A percentile compares a stretch with the other conserved stretches of the same genome.
These are phyloP conservation scores for Simplicillium aogashimaense DNA, from an alignment of 2,329 filamentous ascomycete species.

Conservation along the genomic window DNA sequence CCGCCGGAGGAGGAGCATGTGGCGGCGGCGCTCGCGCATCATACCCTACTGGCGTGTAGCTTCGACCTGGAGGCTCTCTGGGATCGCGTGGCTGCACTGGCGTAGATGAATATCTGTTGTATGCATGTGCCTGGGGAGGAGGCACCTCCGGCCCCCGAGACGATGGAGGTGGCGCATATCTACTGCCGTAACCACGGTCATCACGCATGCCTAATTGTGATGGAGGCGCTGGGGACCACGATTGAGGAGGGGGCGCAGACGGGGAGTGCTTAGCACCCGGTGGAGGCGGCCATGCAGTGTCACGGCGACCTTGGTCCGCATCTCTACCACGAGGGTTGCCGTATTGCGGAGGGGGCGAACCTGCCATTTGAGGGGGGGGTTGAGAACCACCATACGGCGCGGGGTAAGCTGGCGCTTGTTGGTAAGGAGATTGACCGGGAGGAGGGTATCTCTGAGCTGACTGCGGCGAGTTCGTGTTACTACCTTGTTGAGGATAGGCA, in stretches of 20 bases:
- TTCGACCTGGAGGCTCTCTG: conserved; percentile 29
- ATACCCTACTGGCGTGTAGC: conserved; percentile 35
- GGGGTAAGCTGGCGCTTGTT: conserved; percentile 30
- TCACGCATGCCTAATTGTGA: conserved; percentile 25
- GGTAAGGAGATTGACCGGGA: conserved; percentile 30
- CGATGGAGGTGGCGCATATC: conserved; percentile 23
- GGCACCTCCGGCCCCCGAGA: conserved; percentile 31
- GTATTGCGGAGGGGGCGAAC: conserved; percentile 48
- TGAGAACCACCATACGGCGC: conserved; percentile 24
- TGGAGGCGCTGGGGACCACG: conserved; percentile 20
- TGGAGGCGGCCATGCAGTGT: conserved; percentile 17
- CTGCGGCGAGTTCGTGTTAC: conserved; percentile 35
- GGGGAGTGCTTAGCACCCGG: conserved; percentile 21
- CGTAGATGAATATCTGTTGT: conserved; percentile 32
- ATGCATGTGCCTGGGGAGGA: conserved; percentile 26
- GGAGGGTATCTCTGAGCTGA: conserved; percentile 34
- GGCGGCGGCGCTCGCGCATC: conserved; percentile 24
- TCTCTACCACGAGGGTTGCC: conserved; percentile 15
- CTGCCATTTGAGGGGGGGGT: conserved; percentile 26
- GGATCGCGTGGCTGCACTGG: conserved; percentile 32
- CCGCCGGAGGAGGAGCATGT: conserved; percentile 20
- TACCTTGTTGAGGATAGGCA: conserved; percentile 25
- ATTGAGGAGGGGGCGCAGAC: conserved; percentile 20
- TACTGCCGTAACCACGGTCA: conserved; percentile 23
- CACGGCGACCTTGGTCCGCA: conserved; percentile 6